Evolutionary conservation across 441 rosid genomes (phyloP).

Genomic region (Gossypium trilobum): DNA sequence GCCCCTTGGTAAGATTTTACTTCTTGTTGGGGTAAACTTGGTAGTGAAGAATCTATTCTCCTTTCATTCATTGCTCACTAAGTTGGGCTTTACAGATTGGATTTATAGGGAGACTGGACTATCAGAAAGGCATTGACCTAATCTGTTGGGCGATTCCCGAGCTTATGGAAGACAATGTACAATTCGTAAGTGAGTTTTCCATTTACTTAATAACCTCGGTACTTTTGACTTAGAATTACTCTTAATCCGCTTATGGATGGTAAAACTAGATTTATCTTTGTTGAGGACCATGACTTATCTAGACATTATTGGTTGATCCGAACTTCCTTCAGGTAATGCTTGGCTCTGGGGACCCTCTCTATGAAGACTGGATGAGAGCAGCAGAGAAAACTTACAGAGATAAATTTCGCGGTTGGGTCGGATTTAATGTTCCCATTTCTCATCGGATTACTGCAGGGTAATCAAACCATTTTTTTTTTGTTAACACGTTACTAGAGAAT

Average conservation of each 20-base stretch:
- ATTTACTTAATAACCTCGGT: background rate
- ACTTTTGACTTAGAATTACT: background rate
- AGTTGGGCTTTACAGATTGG: conserved; percentile 55
- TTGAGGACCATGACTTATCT: too few species aligned
- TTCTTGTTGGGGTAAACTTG: background rate
- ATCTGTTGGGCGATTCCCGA: conserved; percentile 58
- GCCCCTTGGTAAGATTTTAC: conserved; percentile 56
- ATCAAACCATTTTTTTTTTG: conserved; percentile 1
- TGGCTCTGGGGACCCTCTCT: conserved; percentile 78
- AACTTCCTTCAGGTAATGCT: conserved; percentile 66
- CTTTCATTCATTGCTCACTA: conserved; percentile 13
- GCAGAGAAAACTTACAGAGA: conserved; percentile 56
- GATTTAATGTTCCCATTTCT: conserved; percentile 80
- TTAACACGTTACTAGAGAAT: background rate
- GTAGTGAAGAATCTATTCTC: background rate
- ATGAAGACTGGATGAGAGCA: conserved; percentile 81
- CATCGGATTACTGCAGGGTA: conserved; percentile 96
- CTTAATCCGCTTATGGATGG: background rate
- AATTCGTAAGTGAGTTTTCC: conserved; percentile 55
- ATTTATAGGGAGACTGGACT: conserved; percentile 87
- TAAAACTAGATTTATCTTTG: too few species aligned
- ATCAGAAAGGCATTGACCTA: conserved; percentile 90
- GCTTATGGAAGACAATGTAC: conserved; percentile 77
- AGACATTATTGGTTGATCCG: background rate
- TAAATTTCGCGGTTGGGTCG: conserved; percentile 93